Base-by-base conservation (phyloP, 2,329 filamentous ascomycete genomes). In the Xylariaceae sp. region DNA sequence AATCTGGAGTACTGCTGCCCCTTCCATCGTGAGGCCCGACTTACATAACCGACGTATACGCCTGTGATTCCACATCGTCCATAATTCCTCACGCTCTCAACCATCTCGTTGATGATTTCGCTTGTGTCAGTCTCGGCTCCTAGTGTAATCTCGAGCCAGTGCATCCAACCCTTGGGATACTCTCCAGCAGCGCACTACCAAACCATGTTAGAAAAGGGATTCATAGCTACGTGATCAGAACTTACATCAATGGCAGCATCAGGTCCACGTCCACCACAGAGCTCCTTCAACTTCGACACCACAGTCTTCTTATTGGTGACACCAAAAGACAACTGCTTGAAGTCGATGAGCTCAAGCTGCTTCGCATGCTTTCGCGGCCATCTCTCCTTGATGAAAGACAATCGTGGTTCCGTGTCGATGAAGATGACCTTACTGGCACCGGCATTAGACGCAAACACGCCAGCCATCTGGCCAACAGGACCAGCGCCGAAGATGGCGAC, bases 401-500 rank as follows among this genome's bases (percentile, higher is more conserved):
- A 77, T 1, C 91, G 81, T 74, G 80, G 84, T 60, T 83, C 89
- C 3, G 82, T 83, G 70, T 96, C 92, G 65, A 96, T 86, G 62
- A 92, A 82, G 66, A 95, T 92, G 62, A 96, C 81, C 62, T 88
- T 82, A 51, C 76, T 81, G 0, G 91, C 91, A 7, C 89, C 89
- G 57, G 91, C 85, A n/a, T 84, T 75, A 58, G 90, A 78, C 0
- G 87, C 84, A 75, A 93, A 95, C 56, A 90, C 78, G 1, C 87
- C 88, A 1, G 81, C 83, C 88, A 95, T 94, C 69, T 95, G 89
- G 0, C 92, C 91, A 55, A 96, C 89, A 0, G 90, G 92, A 0
- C 91, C 91, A 0, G 87, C 89, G n/a, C 90, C 91, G 62, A 90
- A 96, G 61, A 95, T 85, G 39, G 89, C 90, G 1, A 96, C 90